phyloP scores from a whole-genome alignment of 345 rosid genomes.

The Erucastrum elatum region DNA sequence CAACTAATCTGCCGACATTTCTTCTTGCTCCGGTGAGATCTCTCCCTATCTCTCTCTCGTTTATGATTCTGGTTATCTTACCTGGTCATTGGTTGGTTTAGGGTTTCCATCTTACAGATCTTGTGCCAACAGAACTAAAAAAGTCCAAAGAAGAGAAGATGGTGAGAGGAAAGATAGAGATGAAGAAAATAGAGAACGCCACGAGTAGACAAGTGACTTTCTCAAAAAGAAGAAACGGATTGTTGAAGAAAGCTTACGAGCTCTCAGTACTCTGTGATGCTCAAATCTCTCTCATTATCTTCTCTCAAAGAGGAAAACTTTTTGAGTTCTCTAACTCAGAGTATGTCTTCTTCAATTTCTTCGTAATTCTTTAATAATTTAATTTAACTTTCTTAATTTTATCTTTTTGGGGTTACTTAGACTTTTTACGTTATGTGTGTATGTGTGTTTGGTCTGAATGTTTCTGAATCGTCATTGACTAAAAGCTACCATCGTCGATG shows the following conservation, averaged over 20 bases:
- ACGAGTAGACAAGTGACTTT: conserved; percentile 86
- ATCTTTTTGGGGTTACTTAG: conserved; percentile 3
- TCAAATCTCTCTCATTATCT: conserved; percentile 76
- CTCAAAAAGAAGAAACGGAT: conserved; percentile 75
- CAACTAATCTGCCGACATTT: conserved; percentile 8
- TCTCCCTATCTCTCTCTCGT: neutral
- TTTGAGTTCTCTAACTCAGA: conserved; percentile 54
- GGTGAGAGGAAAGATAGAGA: conserved; percentile 91
- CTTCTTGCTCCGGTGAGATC: conserved; percentile 22
- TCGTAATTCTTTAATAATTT: neutral
- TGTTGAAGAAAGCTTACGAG: conserved; percentile 79
- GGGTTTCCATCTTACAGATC: conserved; percentile 29
- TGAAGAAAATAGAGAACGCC: conserved; percentile 86
- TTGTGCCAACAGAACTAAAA: neutral
- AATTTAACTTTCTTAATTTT: neutral
- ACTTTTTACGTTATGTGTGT: conserved; percentile 11
- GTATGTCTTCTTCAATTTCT: conserved; percentile 20
- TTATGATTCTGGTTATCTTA: neutral
- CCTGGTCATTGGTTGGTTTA: neutral
- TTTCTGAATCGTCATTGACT: conserved; percentile 25
- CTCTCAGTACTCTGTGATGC: conserved; percentile 91
- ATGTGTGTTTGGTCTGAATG: conserved; percentile 13
- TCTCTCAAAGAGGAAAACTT: conserved; percentile 89
- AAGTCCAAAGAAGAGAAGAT: conserved; percentile 36
- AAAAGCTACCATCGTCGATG: conserved; percentile 5